Percentiles rank a stretch among this genome's conserved stretches.
Evolutionary conservation across 2,329 filamentous ascomycete species (phyloP).

Genomic region (Domatiomyces globalis): DNA sequence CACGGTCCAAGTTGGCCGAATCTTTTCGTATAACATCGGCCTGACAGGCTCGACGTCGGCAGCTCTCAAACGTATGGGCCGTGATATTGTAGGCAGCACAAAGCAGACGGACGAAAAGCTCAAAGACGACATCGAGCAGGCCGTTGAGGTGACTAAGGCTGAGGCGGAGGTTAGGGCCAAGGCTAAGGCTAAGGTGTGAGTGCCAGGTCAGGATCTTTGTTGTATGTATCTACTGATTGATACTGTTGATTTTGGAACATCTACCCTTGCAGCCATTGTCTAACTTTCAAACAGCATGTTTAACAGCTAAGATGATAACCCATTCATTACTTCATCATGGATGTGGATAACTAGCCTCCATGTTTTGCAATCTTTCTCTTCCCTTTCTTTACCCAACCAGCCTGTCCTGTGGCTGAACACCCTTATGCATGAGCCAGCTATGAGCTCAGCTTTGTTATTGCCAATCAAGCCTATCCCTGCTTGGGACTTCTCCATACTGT

Average conservation of each 20-base stretch:
- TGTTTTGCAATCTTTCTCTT: neutral
- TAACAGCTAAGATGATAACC: neutral
- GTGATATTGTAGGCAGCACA: slow-evolving; percentile 24
- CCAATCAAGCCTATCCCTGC: neutral
- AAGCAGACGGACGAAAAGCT: slow-evolving; percentile 15
- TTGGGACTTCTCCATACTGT: neutral
- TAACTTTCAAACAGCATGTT: neutral
- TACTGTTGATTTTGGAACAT: neutral
- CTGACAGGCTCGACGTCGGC: slow-evolving; percentile 37
- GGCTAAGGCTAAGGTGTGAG: neutral
- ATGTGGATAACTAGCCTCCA: neutral
- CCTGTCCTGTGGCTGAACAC: neutral
- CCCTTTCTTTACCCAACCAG: neutral
- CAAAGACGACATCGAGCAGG: slow-evolving; percentile 8
- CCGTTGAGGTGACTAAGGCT: neutral
- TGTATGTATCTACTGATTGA: neutral
- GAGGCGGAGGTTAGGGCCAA: neutral
- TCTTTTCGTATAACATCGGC: slow-evolving; percentile 50
- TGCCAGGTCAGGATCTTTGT: neutral
- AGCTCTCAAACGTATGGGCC: slow-evolving; percentile 25
- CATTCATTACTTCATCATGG: neutral
- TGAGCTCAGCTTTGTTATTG: neutral
- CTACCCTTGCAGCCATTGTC: neutral
- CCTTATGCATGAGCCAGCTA: neutral
- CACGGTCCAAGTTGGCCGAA: slow-evolving; percentile 65